Evolutionary conservation across 768 basidiomycete genomes (phyloP).

Genomic region (Trametes maxima): DNA sequence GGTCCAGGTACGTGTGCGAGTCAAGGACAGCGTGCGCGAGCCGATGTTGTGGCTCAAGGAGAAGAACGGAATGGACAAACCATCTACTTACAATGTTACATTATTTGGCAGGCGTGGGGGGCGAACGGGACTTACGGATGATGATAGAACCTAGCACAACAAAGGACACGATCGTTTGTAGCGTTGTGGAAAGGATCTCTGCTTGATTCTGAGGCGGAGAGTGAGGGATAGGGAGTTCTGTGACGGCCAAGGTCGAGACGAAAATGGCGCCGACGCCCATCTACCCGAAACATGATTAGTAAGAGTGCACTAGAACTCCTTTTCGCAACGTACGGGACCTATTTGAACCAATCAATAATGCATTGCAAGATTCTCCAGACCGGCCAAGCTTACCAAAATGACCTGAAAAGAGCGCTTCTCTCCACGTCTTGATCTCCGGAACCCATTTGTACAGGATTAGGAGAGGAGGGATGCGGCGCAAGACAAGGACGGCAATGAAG

Average conservation of each 20-base stretch:
- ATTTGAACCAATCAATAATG: background rate
- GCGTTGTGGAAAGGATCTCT: conserved; percentile 68
- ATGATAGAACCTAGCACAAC: conserved; percentile 86
- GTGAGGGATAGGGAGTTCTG: conserved; percentile 57
- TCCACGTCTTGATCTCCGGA: conserved; percentile 84
- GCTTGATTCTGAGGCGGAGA: conserved; percentile 66
- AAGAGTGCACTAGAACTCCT: background rate
- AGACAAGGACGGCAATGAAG: conserved; percentile 63
- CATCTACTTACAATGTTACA: conserved; percentile 41
- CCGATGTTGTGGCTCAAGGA: conserved; percentile 50
- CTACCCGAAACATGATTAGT: conserved; percentile 33
- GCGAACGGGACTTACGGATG: conserved; percentile 53
- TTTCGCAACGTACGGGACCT: background rate
- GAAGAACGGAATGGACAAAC: conserved; percentile 72
- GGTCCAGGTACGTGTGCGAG: conserved; percentile 46
- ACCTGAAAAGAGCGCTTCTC: conserved; percentile 87
- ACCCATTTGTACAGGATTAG: conserved; percentile 79
- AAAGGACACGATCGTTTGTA: conserved; percentile 88
- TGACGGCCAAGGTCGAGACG: conserved; percentile 73
- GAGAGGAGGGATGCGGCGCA: conserved; percentile 83
- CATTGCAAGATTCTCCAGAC: background rate
- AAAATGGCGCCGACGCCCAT: conserved; percentile 96
- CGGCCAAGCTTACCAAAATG: conserved; percentile 68
- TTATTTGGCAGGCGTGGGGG: background rate
- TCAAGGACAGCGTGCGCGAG: conserved; percentile 49